Conservation (phyloP, 495 filamentous ascomycete genomes). For the Penicillium desertorum region DNA sequence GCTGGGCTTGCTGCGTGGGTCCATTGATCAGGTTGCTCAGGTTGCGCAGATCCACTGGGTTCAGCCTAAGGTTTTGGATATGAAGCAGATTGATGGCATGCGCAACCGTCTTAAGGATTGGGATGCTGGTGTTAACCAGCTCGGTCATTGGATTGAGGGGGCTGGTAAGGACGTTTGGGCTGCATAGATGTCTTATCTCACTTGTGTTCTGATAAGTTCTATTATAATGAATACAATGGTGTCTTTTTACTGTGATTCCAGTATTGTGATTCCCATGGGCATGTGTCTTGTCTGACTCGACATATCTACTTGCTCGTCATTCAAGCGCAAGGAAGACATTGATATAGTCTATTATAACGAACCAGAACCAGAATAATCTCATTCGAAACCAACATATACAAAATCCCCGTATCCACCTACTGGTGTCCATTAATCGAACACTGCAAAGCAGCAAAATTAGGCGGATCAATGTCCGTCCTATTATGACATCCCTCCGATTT, state of each 20-base stretch:
- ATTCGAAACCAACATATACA: neutral
- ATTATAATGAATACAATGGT: conserved; percentile 32
- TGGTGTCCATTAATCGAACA: neutral
- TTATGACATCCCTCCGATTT: neutral
- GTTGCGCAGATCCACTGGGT: conserved; percentile 97
- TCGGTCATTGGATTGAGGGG: conserved; percentile 92
- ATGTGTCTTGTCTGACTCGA: neutral
- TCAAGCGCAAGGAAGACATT: neutral
- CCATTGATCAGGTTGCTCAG: conserved; percentile 94
- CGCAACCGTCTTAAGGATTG: conserved; percentile 82
- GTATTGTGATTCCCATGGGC: neutral
- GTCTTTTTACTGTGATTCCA: conserved; percentile 18
- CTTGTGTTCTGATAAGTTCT: conserved; percentile 17
- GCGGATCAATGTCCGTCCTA: neutral
- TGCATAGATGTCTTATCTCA: conserved; percentile 50
- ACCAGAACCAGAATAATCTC: neutral
- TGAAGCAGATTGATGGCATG: conserved; percentile 96
- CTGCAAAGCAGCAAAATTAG: neutral
- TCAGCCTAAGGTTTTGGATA: conserved; percentile 95
- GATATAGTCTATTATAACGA: neutral
- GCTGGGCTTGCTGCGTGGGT: conserved; percentile 82
- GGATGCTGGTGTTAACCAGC: conserved; percentile 90
- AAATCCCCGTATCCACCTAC: neutral
- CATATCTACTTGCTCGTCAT: neutral
- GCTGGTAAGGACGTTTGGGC: conserved; percentile 91